These are phyloP conservation scores for Purshia tridentata DNA, from an alignment of 306 rosid species.

Conservation along the genomic window DNA sequence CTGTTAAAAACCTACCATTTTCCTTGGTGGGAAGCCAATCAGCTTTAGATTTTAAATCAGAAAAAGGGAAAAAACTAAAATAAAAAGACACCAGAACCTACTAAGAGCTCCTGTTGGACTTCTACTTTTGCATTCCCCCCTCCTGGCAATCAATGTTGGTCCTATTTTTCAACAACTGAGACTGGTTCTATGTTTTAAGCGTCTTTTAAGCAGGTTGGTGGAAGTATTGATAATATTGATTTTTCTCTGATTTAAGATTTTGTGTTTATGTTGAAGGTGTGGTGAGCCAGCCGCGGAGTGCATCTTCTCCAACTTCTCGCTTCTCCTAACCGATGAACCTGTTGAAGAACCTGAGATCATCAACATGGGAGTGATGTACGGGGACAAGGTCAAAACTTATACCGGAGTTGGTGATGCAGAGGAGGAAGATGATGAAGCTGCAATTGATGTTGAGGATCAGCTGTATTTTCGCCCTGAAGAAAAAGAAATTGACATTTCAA, in stretches of 20 bases:
- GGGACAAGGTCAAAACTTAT: slow-evolving; percentile 35
- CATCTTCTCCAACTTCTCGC: slow-evolving; percentile 71
- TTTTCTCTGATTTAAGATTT: not conserved
- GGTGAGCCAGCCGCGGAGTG: slow-evolving; percentile 63
- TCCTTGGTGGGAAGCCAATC: not conserved
- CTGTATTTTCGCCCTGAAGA: slow-evolving; percentile 64
- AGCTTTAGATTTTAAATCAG: not conserved
- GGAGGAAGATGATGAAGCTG: slow-evolving; percentile 43
- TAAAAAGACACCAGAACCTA: not conserved
- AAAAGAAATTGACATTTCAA: slow-evolving; percentile 83
- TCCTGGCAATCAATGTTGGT: not conserved
- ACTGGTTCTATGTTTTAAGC: not conserved
- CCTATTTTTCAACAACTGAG: not conserved
- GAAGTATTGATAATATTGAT: not conserved
- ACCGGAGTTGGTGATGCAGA: slow-evolving; percentile 33
- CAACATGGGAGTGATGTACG: slow-evolving; percentile 56
- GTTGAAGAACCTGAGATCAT: slow-evolving; percentile 61
- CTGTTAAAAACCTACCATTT: not conserved
- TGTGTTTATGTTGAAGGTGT: slow-evolving; percentile 54
- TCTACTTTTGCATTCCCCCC: not conserved
- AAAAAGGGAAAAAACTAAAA: not conserved
- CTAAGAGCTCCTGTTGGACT: not conserved
- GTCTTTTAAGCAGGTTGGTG: not conserved
- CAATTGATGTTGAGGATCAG: slow-evolving; percentile 66
- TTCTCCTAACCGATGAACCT: slow-evolving; percentile 69